These are phyloP conservation scores for Ilex paraguariensis DNA, from an alignment of 305 asterid species.

Conservation along the genomic window DNA sequence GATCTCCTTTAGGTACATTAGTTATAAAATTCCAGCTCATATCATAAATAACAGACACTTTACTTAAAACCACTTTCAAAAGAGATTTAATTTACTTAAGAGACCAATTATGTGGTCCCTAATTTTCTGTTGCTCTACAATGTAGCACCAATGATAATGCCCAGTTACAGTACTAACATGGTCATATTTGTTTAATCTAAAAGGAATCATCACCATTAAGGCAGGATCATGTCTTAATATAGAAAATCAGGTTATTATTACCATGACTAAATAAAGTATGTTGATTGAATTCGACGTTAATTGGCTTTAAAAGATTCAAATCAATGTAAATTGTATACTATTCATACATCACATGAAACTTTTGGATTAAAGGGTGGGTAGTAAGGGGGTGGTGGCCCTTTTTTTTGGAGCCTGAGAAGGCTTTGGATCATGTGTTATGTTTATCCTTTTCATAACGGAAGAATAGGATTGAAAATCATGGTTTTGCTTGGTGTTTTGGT, in stretches of 20 bases:
- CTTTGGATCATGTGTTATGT: conserved; percentile 4
- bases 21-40: conserved; percentile 18
- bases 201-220: conserved; percentile 33
- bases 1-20: too few relatives aligned
- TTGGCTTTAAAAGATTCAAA: conserved; percentile 33
- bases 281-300: conserved; percentile 18
- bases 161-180: conserved; percentile 8
- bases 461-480: conserved; percentile 5
- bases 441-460: conserved; percentile 4
- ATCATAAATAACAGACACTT: conserved; percentile 16
- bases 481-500: conserved; percentile 17
- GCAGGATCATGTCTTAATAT: conserved; percentile 46
- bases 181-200: background rate
- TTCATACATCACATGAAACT: conserved; percentile 38
- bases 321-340: conserved; percentile 15
- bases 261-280: conserved; percentile 32
- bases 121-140: conserved; percentile 43
- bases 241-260: conserved; percentile 27
- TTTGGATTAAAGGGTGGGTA: conserved; percentile 7
- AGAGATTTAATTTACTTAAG: conserved; percentile 26
- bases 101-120: conserved; percentile 80
- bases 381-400: too few relatives aligned
- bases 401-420: too few relatives aligned
- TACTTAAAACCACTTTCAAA: conserved; percentile 11
- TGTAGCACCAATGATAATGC: conserved; percentile 29